phyloP scores from a whole-genome alignment of 78 protist species.

The Cavenderia fasciculata region DNA sequence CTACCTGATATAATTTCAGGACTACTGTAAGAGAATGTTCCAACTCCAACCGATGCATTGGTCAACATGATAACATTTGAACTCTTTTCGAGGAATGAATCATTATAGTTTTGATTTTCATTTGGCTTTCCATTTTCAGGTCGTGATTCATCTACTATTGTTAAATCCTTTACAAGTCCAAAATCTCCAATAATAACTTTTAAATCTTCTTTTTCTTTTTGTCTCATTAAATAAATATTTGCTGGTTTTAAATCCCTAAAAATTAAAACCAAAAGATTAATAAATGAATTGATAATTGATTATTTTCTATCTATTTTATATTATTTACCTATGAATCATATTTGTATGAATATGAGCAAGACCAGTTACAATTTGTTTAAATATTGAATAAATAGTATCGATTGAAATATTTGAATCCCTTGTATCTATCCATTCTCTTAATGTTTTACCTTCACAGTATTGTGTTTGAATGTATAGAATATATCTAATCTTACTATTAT shows the following conservation, averaged over 20 bases:
- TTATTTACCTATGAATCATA: conserved; percentile 2
- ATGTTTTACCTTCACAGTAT: conserved; percentile 59
- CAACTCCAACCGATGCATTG: no score
- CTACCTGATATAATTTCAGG: conserved; percentile 31
- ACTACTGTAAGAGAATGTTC: conserved; percentile 32
- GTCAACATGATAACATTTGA: no score
- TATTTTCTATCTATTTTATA: background rate
- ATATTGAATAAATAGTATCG: conserved; percentile 1
- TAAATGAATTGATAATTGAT: background rate
- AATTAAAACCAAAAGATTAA: background rate
- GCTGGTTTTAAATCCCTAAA: conserved; percentile 76
- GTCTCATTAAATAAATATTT: conserved; percentile 46
- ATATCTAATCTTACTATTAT: conserved; percentile 18
- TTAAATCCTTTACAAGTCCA: conserved; percentile 34
- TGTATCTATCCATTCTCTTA: conserved; percentile 26
- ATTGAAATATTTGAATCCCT: background rate
- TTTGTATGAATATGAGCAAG: conserved; percentile 40
- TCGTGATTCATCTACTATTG: no score
- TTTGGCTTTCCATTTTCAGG: no score
- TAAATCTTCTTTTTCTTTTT: no score
- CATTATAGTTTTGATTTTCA: no score
- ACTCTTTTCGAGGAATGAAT: no score
- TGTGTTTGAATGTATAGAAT: conserved; percentile 53
- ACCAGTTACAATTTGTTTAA: conserved; percentile 44
- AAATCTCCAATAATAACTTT: conserved; percentile 75